These are phyloP conservation scores for Globisporangium nagaii DNA, from an alignment of 352 stramenopile species.

Conservation along the genomic window DNA sequence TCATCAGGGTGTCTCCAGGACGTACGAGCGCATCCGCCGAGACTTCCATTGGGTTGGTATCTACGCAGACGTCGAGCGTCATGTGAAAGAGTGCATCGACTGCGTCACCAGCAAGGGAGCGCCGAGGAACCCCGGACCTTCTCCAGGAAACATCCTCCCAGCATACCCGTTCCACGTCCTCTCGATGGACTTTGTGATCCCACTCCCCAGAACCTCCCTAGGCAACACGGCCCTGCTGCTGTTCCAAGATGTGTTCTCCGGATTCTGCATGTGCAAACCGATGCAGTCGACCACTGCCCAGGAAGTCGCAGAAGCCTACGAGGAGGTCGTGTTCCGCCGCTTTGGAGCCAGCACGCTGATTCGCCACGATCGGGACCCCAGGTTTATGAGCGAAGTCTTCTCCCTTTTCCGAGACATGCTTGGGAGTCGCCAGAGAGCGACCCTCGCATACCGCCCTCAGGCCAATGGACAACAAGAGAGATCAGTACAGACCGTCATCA, in stretches of 20 bases:
- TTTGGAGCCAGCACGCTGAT: slow-evolving; percentile 20
- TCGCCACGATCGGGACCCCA: slow-evolving; percentile 17
- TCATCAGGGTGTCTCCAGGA: not conserved
- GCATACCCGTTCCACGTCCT: slow-evolving; percentile 3
- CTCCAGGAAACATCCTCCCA: not conserved
- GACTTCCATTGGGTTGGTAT: not conserved
- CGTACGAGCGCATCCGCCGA: not conserved
- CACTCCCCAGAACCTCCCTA: not conserved
- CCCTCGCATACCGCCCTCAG: slow-evolving; percentile 23
- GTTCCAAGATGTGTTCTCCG: slow-evolving; percentile 18
- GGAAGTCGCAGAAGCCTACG: slow-evolving; percentile 18
- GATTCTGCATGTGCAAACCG: slow-evolving; percentile 18
- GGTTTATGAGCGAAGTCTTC: slow-evolving; percentile 30
- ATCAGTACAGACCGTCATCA: slow-evolving; percentile 23
- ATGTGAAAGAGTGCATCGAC: not conserved
- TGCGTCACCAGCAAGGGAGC: not conserved
- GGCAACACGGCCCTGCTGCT: slow-evolving; percentile 10
- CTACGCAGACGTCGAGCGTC: not conserved
- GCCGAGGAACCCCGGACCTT: not conserved
- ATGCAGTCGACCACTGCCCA: slow-evolving; percentile 9
- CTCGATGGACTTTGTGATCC: slow-evolving; percentile 8
- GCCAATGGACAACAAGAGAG: slow-evolving; percentile 30
- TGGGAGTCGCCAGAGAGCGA: slow-evolving; percentile 13
- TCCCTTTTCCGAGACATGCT: slow-evolving; percentile 18
- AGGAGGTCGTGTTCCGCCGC: slow-evolving; percentile 14